A percentile compares a stretch with the other conserved stretches of the same genome.
Conservation (phyloP, 352 stramenopile species). For the Globisporangium acanthophoron region DNA sequence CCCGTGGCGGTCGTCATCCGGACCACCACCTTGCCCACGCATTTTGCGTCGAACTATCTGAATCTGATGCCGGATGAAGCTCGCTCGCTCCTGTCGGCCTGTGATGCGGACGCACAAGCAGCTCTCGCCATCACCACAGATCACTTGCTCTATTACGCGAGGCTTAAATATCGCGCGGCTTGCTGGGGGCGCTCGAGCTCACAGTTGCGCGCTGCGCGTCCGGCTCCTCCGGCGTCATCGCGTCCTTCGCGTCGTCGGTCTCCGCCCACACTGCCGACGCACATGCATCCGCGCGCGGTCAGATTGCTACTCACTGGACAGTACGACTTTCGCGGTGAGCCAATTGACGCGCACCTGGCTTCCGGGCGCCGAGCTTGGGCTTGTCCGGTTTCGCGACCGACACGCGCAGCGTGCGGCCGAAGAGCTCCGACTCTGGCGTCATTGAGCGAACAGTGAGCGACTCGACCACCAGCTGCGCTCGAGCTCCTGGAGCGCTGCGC, state of each 20-base stretch:
- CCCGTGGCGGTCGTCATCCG: no score
- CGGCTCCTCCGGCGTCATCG: slow-evolving; percentile 10
- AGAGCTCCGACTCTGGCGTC: slow-evolving; percentile 84
- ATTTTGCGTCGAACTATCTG: no score
- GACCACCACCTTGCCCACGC: no score
- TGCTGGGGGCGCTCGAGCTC: slow-evolving; percentile 2
- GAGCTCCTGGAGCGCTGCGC: background rate
- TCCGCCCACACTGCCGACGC: slow-evolving; percentile 56
- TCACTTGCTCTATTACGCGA: background rate
- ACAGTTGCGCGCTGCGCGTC: slow-evolving; percentile 6
- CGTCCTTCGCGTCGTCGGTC: slow-evolving; percentile 22
- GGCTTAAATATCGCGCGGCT: slow-evolving; percentile 14
- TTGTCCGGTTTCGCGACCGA: slow-evolving; percentile 87
- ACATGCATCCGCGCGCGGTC: background rate
- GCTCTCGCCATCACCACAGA: no score
- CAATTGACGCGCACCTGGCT: slow-evolving; percentile 48
- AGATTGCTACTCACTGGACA: background rate
- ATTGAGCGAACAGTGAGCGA: background rate
- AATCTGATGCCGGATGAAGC: no score
- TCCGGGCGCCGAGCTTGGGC: slow-evolving; percentile 67
- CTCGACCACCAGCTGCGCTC: no score
- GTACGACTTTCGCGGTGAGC: background rate
- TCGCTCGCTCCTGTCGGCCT: no score
- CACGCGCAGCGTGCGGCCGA: slow-evolving; percentile 88
- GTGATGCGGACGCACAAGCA: no score